A percentile compares a stretch with the other conserved stretches of the same genome.
These are phyloP conservation scores for Haplographium delicatum DNA, from an alignment of 495 filamentous ascomycete genomes.

Conservation along the genomic window DNA sequence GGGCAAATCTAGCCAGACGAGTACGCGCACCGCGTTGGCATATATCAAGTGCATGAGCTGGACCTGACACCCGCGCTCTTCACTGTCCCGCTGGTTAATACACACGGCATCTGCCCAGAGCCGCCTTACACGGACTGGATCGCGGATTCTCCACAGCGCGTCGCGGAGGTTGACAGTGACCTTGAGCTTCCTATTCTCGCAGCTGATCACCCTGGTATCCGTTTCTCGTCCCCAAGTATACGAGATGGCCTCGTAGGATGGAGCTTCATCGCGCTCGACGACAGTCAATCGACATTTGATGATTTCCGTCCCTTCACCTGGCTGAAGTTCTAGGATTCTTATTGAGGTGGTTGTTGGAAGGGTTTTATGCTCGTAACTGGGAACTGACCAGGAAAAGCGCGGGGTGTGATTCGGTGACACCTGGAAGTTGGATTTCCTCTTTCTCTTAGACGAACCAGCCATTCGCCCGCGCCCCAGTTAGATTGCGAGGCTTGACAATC, in stretches of 20 bases:
- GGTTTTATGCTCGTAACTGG: neutral
- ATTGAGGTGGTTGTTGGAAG: slow-evolving; percentile 3
- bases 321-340: slow-evolving; percentile 5
- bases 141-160: slow-evolving; percentile 2
- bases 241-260: slow-evolving; percentile 26
- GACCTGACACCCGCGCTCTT: slow-evolving; percentile 3
- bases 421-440: neutral
- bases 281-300: neutral
- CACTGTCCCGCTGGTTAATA: slow-evolving; percentile 7
- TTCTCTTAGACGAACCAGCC: slow-evolving; percentile 2
- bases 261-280: slow-evolving; percentile 4
- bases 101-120: slow-evolving; percentile 9
- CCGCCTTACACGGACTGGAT: neutral
- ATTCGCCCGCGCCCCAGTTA: no score
- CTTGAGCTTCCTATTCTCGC: slow-evolving; percentile 5
- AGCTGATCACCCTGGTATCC: slow-evolving; percentile 1
- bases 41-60: slow-evolving; percentile 1
- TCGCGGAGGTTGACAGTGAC: slow-evolving; percentile 3
- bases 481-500: no score
- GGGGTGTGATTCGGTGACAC: no score
- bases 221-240: slow-evolving; percentile 23
- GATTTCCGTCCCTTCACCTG: neutral
- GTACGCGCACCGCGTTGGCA: slow-evolving; percentile 4
- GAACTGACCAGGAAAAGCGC: neutral
- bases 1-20: neutral